Evolutionary conservation across 768 basidiomycete genomes (phyloP), one percentile per base, ranked within the genome.

Genomic region (Suillus variegatus): DNA sequence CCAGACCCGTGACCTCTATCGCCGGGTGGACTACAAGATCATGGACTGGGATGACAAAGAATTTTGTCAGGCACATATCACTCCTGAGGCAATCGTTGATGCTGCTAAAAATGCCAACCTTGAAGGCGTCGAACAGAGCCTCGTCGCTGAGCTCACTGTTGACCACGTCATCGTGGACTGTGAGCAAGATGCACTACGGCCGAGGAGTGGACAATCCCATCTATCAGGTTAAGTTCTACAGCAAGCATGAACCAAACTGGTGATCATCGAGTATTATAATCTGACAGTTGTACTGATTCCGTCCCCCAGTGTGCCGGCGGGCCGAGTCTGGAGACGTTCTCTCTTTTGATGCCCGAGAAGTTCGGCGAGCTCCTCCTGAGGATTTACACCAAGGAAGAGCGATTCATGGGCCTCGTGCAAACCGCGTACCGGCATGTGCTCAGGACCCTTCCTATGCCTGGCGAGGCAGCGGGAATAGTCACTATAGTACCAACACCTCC

Each of bases 311-410:
- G 32, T 79, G 83, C 60, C 67, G 72, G 62, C 72, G 70, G 25
- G 86, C 88, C 0, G 78, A 76, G 28, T 76, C 74, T 1, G 89
- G 88, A 47, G 87, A 87, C 40, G 85, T 90, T 90, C 61, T 92
- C 90, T 3, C 82, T 82, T 32, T 73, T 92, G 25, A 86, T 87
- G 79, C 93, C 93, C 0, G 67, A 73, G 0, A 75, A 72, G n/a
- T 92, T 92, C 67, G 89, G 84, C 0, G 93, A 94, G 74, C 79
- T 88, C n/a, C 80, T 86, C 47, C 74, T 93, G 46, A 81, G 90
- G 16, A 77, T 93, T 6, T 94, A 86, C 71, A 89, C 91, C 54
- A 87, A 88, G 72, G 85, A 90, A n/a, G 71, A 66, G 1, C 68
- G 69, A 40, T 88, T 84, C 70, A 82, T 82, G 49, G 86, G 86